These are phyloP conservation scores for Asterella californica DNA, from an alignment of 225 moss, liverwort and hornwort genomes.

Conservation along the genomic window DNA sequence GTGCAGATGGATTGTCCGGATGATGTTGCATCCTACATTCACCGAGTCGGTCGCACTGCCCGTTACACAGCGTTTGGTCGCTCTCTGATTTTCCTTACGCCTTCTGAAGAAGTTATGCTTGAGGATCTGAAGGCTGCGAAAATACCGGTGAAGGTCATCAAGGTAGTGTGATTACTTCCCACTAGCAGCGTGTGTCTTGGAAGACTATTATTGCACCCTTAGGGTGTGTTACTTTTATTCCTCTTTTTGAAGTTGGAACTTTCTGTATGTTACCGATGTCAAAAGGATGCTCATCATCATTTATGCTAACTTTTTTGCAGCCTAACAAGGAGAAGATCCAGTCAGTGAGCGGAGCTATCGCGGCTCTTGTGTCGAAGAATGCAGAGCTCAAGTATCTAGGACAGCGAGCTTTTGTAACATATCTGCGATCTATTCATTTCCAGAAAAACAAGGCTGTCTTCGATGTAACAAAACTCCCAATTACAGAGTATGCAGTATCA, in stretches of 20 bases:
- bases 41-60: slow-evolving; percentile 97
- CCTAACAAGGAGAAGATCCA: slow-evolving; percentile 87
- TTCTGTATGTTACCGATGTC: no score
- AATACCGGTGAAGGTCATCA: slow-evolving; percentile 80
- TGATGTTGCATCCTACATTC: slow-evolving; percentile 94
- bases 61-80: slow-evolving; percentile 89
- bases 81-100: slow-evolving; percentile 76
- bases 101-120: slow-evolving; percentile 81
- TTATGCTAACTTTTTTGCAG: slow-evolving; percentile 32
- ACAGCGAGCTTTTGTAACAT: slow-evolving; percentile 86
- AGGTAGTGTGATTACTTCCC: slow-evolving; percentile 42
- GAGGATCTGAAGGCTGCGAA: slow-evolving; percentile 67
- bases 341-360: slow-evolving; percentile 80
- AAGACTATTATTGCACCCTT: neutral
- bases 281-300: neutral
- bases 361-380: slow-evolving; percentile 76
- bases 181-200: neutral
- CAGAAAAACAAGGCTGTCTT: slow-evolving; percentile 85
- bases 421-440: slow-evolving; percentile 80
- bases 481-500: slow-evolving; percentile 84
- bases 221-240: neutral
- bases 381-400: slow-evolving; percentile 87
- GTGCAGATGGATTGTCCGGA: slow-evolving; percentile 89
- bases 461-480: slow-evolving; percentile 81
- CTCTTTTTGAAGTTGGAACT: neutral